Conservation (phyloP, 116 monocot species). For the Trichopus zeylanicus region DNA sequence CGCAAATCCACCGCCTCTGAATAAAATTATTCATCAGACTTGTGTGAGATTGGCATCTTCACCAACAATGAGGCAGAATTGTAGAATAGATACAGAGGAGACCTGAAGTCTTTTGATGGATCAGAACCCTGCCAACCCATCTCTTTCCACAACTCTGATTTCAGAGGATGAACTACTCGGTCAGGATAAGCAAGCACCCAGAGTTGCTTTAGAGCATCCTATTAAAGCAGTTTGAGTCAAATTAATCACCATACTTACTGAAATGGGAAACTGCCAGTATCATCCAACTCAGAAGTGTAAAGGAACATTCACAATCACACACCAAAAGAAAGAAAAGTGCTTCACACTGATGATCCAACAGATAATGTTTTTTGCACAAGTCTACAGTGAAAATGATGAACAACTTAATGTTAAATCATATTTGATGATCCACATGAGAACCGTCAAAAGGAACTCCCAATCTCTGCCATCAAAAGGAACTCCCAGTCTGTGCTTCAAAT, state of each 20-base stretch:
- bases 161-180: slow-evolving; percentile 65
- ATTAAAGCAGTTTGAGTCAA: background rate
- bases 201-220: slow-evolving; percentile 79
- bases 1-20: slow-evolving; percentile 87
- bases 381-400: background rate
- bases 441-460: slow-evolving; percentile 72
- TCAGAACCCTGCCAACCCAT: slow-evolving; percentile 98
- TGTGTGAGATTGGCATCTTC: background rate
- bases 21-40: background rate
- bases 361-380: background rate
- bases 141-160: slow-evolving; percentile 93
- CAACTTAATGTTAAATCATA: slow-evolving; percentile 14
- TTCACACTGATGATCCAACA: no score
- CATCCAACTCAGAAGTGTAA: no score
- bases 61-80: background rate
- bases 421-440: slow-evolving; percentile 72
- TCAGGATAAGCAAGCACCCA: slow-evolving; percentile 83
- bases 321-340: no score
- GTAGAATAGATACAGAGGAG: background rate
- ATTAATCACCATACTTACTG: background rate
- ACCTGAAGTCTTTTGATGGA: slow-evolving; percentile 98
- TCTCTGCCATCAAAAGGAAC: slow-evolving; percentile 76
- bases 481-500: slow-evolving; percentile 60
- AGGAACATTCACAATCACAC: no score
- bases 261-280: background rate